These are phyloP conservation scores for Xerocomus minutiporus DNA, from an alignment of 1,284 basidiomycete genomes.

Conservation along the genomic window DNA sequence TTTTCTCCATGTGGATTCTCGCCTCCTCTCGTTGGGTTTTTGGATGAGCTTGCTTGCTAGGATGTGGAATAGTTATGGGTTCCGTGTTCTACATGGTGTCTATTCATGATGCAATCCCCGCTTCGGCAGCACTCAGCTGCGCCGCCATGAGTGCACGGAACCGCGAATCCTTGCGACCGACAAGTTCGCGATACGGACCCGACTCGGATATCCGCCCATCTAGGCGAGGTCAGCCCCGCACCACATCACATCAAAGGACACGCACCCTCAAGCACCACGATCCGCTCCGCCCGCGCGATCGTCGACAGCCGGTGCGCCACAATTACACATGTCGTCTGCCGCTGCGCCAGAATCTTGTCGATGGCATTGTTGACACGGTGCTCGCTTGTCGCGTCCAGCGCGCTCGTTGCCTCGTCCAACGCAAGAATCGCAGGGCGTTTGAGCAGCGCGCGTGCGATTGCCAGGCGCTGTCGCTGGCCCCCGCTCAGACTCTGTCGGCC, in stretches of 20 bases:
- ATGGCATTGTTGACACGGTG: slow-evolving; percentile 85
- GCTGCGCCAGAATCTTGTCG: slow-evolving; percentile 73
- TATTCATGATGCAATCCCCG: slow-evolving; percentile 11
- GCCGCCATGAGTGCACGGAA: slow-evolving; percentile 85
- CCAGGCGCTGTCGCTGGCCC: slow-evolving; percentile 69
- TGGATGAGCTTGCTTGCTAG: slow-evolving; percentile 16
- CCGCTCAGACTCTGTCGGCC: slow-evolving; percentile 72
- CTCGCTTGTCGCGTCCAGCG: slow-evolving; percentile 88
- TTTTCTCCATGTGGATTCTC: neutral
- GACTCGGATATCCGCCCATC: slow-evolving; percentile 80
- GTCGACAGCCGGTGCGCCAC: slow-evolving; percentile 86
- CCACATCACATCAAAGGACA: neutral
- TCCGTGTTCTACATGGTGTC: slow-evolving; percentile 10
- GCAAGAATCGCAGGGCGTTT: slow-evolving; percentile 82
- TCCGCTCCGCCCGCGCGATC: slow-evolving; percentile 79
- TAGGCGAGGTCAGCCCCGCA: slow-evolving; percentile 20
- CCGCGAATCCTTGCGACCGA: slow-evolving; percentile 62
- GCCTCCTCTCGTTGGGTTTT: neutral
- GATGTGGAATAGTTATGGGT: neutral
- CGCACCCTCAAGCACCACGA: slow-evolving; percentile 80
- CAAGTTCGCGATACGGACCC: slow-evolving; percentile 78
- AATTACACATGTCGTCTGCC: slow-evolving; percentile 82
- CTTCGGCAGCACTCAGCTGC: slow-evolving; percentile 59
- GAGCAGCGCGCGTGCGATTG: slow-evolving; percentile 77
- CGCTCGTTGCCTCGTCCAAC: slow-evolving; percentile 80